phyloP scores from a whole-genome alignment of 768 basidiomycete genomes.

The Leccinum subgranulosum region DNA sequence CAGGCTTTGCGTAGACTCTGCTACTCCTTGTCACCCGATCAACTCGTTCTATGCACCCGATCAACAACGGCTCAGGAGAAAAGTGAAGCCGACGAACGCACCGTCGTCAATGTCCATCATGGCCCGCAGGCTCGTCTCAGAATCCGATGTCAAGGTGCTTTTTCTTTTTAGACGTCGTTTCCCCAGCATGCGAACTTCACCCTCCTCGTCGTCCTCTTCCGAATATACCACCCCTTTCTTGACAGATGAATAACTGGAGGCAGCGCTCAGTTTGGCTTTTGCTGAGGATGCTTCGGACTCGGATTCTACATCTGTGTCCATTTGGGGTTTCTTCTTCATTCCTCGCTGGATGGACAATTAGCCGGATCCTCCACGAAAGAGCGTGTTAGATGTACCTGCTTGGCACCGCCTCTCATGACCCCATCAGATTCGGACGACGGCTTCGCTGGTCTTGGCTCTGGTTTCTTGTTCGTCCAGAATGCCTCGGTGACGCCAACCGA shows the following conservation, averaged over 20 bases:
- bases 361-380: not conserved
- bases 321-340: slow-evolving; percentile 44
- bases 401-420: not conserved
- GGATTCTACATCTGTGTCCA: slow-evolving; percentile 23
- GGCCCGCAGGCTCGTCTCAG: slow-evolving; percentile 44
- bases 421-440: not conserved
- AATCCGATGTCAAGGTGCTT: slow-evolving; percentile 39
- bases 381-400: slow-evolving; percentile 3
- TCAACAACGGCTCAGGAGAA: slow-evolving; percentile 14
- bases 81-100: slow-evolving; percentile 32
- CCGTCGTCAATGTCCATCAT: slow-evolving; percentile 83
- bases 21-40: slow-evolving; percentile 18
- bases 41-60: slow-evolving; percentile 20
- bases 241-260: slow-evolving; percentile 21
- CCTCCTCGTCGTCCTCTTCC: slow-evolving; percentile 37
- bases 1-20: slow-evolving; percentile 12
- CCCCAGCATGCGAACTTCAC: slow-evolving; percentile 25
- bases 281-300: slow-evolving; percentile 12
- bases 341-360: slow-evolving; percentile 31
- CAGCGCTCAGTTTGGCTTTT: slow-evolving; percentile 10
- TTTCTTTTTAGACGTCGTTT: slow-evolving; percentile 32
- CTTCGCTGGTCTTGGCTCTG: not conserved
- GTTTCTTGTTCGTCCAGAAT: not conserved
- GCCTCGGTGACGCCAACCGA: not conserved
- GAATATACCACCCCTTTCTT: slow-evolving; percentile 53